A percentile compares a stretch with the other conserved stretches of the same genome.
These are phyloP conservation scores for Cladosporium oxysporum DNA, from an alignment of 2,329 filamentous ascomycete species.

Conservation along the genomic window DNA sequence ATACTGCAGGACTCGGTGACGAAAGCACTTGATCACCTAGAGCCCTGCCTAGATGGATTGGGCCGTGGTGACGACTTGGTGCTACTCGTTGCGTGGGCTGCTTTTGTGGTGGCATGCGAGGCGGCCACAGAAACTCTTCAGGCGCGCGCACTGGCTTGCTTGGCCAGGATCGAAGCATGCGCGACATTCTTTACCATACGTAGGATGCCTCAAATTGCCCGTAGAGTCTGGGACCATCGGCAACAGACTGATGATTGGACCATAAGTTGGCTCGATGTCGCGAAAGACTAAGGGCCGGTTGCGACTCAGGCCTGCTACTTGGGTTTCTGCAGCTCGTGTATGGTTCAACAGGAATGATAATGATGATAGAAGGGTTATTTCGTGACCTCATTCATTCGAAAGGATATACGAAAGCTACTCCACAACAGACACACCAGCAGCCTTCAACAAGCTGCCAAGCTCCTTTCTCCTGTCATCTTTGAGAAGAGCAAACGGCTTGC, in stretches of 20 bases:
- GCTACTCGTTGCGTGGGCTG: slow-evolving; percentile 7
- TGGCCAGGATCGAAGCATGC: slow-evolving; percentile 1
- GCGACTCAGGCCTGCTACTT: neutral
- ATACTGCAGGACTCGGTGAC: slow-evolving; percentile 2
- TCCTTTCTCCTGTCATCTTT: slow-evolving; percentile 38
- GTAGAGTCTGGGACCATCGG: slow-evolving; percentile 8
- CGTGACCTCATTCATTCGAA: neutral
- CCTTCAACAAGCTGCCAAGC: slow-evolving; percentile 41
- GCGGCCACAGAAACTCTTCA: neutral
- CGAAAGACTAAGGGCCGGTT: neutral
- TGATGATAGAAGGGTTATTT: neutral
- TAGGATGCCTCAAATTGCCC: slow-evolving; percentile 2
- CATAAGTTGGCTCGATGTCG: slow-evolving; percentile 10
- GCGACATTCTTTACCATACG: slow-evolving; percentile 6
- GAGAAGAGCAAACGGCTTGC: slow-evolving; percentile 52
- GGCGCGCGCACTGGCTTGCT: slow-evolving; percentile 2
- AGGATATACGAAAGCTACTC: neutral
- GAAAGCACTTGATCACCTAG: slow-evolving; percentile 3
- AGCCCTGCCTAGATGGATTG: neutral
- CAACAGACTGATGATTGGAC: slow-evolving; percentile 4
- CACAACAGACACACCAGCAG: slow-evolving; percentile 38
- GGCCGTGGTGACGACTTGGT: slow-evolving; percentile 4
- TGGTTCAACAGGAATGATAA: neutral
- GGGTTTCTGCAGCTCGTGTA: neutral
- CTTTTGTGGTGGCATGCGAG: slow-evolving; percentile 10